Percentiles rank a stretch among this genome's conserved stretches.
These are phyloP conservation scores for Lactifluus echinatus DNA, from an alignment of 768 basidiomycete species.

Conservation along the genomic window DNA sequence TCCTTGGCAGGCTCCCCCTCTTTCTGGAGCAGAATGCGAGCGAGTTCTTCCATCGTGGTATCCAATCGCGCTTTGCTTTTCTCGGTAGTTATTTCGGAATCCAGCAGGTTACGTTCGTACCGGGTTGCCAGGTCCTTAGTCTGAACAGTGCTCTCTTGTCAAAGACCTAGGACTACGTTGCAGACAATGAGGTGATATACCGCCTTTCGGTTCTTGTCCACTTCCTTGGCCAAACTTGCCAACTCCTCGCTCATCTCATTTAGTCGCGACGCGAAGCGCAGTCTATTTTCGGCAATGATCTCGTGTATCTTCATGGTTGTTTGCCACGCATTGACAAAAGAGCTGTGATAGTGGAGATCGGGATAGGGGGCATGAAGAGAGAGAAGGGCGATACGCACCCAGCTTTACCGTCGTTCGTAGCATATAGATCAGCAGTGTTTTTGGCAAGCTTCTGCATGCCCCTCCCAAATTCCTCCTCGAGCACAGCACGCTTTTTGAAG, in stretches of 20 bases:
- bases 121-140: slow-evolving; percentile 86
- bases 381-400: slow-evolving; percentile 54
- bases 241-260: slow-evolving; percentile 99
- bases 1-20: slow-evolving; percentile 91
- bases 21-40: slow-evolving; percentile 85
- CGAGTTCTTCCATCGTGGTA: slow-evolving; percentile 85
- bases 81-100: slow-evolving; percentile 79
- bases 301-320: slow-evolving; percentile 84
- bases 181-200: slow-evolving; percentile 34
- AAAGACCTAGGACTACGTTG: neutral
- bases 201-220: slow-evolving; percentile 89
- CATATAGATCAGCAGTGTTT: slow-evolving; percentile 72
- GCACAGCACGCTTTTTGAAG: slow-evolving; percentile 84
- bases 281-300: slow-evolving; percentile 77
- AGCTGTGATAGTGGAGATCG: slow-evolving; percentile 4
- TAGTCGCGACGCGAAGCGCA: slow-evolving; percentile 77
- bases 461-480: slow-evolving; percentile 94
- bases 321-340: slow-evolving; percentile 81
- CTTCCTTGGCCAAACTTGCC: slow-evolving; percentile 73
- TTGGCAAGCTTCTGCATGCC: slow-evolving; percentile 76
- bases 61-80: slow-evolving; percentile 86
- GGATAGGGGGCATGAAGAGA: neutral
- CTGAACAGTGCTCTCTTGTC: slow-evolving; percentile 30
- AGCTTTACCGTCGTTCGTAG: slow-evolving; percentile 86
- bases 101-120: slow-evolving; percentile 82